Base-by-base conservation (phyloP, 352 stramenopile genomes). In the Globisporangium abappressorium region DNA sequence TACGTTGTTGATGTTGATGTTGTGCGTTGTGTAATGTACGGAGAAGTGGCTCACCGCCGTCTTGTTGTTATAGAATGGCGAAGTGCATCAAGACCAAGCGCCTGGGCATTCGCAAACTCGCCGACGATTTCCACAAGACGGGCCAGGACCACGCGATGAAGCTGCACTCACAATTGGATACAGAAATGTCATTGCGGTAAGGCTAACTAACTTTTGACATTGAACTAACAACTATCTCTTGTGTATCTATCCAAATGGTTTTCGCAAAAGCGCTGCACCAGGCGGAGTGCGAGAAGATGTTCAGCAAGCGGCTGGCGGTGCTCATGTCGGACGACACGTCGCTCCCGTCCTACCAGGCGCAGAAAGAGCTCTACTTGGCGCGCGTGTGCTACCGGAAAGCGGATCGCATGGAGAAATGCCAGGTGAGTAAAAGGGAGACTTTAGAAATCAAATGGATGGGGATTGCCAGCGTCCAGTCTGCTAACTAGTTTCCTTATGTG, bases 271-370 rank as follows among this genome's bases (percentile, higher is more conserved):
- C 78, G 4, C 66, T 94, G 24, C 82, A 77, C 30, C 80, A 85
- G 49, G 86, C 81, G 0, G 75, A 92, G 54, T 74, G 79, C 20
- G 86, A 92, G 53, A 80, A 84, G 62, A 81, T 91, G 78, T 87
- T 90, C 46, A 64, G 62, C 61, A 90, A 76, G 64, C 73, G 82
- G 1, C 64, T 91, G 36, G 70, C 77, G 15, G 65, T 91, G 15
- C 57, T 89, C 2, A 76, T 88, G 63, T 72, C 78, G 1, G 77
- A 90, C 54, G 80, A 92, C 65, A 76, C 69, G 2, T 77, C 70
- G 14, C 30, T 91, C 3, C 84, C 86, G 12, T 64, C 81, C 7
- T 90, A 92, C 53, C 71, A 80, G 59, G 78, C 81, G 0, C 64
- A 75, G 8, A 89, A 89, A 26, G 84, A 94, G 59, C 72, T 90